Evolutionary conservation across 106 monocot genomes (phyloP).

Genomic region (Platanthera zijinensis): DNA sequence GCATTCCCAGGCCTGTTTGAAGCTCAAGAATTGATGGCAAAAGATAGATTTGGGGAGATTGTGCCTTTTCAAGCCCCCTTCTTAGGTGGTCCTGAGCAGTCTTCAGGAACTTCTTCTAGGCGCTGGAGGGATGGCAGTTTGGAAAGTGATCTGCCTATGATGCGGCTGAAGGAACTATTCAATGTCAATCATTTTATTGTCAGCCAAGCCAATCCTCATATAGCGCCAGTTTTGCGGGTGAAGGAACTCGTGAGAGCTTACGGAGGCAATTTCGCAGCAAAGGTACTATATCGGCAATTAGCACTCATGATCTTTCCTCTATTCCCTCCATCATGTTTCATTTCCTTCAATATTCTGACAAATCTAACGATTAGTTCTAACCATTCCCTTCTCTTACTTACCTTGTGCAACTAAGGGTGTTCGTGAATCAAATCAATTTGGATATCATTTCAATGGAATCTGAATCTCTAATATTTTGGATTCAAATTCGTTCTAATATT

Average conservation of each 20-base stretch:
- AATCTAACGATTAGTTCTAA: no score
- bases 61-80: slow-evolving; percentile 83
- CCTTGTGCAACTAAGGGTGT: no score
- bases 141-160: slow-evolving; percentile 94
- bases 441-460: no score
- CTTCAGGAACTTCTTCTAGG: slow-evolving; percentile 20
- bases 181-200: slow-evolving; percentile 99
- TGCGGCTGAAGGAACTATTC: slow-evolving; percentile 88
- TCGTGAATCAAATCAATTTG: no score
- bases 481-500: no score
- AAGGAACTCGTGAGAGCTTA: slow-evolving; percentile 80
- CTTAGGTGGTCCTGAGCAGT: slow-evolving; percentile 25
- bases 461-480: no score
- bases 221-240: slow-evolving; percentile 73
- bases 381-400: no score
- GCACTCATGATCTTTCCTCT: not conserved
- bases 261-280: slow-evolving; percentile 91
- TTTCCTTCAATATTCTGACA: no score
- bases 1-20: slow-evolving; percentile 95
- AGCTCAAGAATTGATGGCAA: slow-evolving; percentile 93
- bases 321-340: not conserved
- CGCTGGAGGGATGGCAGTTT: slow-evolving; percentile 96
- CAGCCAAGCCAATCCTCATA: slow-evolving; percentile 96
- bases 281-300: slow-evolving; percentile 32
- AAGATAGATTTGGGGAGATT: slow-evolving; percentile 79